Base-by-base conservation (phyloP, 2,329 filamentous ascomycete genomes). In the Aureobasidium sp. region DNA sequence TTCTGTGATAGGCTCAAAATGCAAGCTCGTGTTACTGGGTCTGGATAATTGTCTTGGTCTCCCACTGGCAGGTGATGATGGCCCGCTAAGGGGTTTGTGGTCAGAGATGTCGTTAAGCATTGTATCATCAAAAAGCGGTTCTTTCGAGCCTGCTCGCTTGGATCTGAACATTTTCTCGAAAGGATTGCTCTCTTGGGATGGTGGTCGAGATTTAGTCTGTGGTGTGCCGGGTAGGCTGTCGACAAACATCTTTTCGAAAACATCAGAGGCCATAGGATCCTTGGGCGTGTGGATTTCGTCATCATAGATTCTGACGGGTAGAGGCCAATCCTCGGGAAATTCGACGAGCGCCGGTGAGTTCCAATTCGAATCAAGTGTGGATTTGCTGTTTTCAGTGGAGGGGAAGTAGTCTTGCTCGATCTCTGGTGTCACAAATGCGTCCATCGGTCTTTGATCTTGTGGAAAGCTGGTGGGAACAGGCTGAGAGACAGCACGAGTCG, bases 241-340 rank as follows among this genome's bases (percentile, higher is more conserved):
- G 9, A 74, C 68, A 59, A 73, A 73, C 60, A 70, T 68, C 26
- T 65, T 67, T 32, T 74, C 68, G 43, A 73, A 74, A 9, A 60
- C 65, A 62, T 73, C 68, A 10, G 68, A 70, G 36, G 66, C 66
- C 34, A 73, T 64, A 8, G 70, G 61, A 10, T 63, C 47, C 9
- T 59, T 63, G 2, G 68, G 67, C 24, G 64, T 68, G 12, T 55
- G 59, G 13, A 64, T 64, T 37, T 65, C 62, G 10, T 64, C 57
- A 29, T 41, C 59, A 29, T 50, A 24, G 3, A 57, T 36, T 27
- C n/a, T 59, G 20, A 37, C 41, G 6, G 60, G 55, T 13, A 64
- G 37, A 5, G 65, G 65, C 62, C 63, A 64, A 43, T 66, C 61
- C 3, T 64, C 65, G 9, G 64, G 64, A 27, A 60, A 63, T 2